Evolutionary conservation across 148 eudicot species (phyloP).

Genomic region (Nepenthes gracilis): DNA sequence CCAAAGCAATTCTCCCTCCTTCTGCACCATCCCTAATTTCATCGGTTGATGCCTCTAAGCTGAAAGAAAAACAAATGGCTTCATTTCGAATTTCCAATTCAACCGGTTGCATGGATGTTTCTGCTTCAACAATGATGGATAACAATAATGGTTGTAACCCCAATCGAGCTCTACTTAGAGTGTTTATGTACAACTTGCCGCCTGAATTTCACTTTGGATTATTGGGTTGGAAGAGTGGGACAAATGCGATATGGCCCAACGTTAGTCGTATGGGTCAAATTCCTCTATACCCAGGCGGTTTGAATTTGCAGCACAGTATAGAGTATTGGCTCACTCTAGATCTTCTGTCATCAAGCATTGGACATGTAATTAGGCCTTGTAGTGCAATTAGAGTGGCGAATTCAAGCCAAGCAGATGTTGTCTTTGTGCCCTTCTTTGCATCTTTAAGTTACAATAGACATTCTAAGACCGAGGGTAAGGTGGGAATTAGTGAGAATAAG

Average conservation of each 20-base stretch:
- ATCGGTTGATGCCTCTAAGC: constrained; percentile 2
- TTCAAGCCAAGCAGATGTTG: constrained; percentile 66
- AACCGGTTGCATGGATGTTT: constrained; percentile 2
- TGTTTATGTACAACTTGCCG: constrained; percentile 87
- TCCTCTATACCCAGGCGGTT: constrained; percentile 86
- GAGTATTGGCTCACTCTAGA: constrained; percentile 98
- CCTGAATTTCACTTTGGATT: constrained; percentile 82
- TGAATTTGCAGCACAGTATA: constrained; percentile 86
- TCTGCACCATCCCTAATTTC: constrained; percentile 7
- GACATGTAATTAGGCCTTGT: constrained; percentile 48
- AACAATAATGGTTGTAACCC: constrained; percentile 19
- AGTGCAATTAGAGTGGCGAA: constrained; percentile 58
- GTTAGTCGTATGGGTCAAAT: constrained; percentile 28
- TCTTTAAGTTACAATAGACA: constrained; percentile 80
- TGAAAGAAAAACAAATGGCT: constrained; percentile 5
- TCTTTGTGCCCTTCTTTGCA: constrained; percentile 86
- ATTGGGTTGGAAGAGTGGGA: constrained; percentile 55
- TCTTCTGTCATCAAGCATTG: constrained; percentile 59
- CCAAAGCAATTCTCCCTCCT: constrained; percentile 1
- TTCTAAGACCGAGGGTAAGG: constrained; percentile 46
- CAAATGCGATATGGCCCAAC: constrained; percentile 62
- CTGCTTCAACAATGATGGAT: background rate
- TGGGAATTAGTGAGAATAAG: constrained; percentile 39
- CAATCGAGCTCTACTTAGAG: constrained; percentile 41
- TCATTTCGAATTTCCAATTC: constrained; percentile 2